Percentiles rank a stretch among this genome's conserved stretches.
Evolutionary conservation across 2,329 filamentous ascomycete genomes (phyloP).

Genomic region (Pestalotiopsis sp.): DNA sequence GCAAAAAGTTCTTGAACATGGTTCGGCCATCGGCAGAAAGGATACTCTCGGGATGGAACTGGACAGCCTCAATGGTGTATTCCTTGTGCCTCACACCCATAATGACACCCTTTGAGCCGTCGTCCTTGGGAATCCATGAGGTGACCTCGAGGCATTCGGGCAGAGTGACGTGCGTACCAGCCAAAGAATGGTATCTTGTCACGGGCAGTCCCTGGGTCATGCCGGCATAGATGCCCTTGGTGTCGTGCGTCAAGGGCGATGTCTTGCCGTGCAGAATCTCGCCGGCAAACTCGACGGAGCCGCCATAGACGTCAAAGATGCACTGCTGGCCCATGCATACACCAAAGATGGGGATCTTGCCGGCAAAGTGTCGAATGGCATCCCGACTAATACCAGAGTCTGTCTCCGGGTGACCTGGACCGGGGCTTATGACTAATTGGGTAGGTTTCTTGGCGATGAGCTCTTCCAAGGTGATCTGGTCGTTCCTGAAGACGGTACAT

Average conservation of each 20-base stretch:
- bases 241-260: constrained; percentile 84
- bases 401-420: constrained; percentile 86
- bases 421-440: constrained; percentile 91
- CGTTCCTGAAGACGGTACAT: constrained; percentile 89
- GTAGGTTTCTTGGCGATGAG: constrained; percentile 83
- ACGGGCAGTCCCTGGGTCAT: constrained; percentile 80
- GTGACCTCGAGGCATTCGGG: constrained; percentile 85
- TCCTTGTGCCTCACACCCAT: constrained; percentile 97
- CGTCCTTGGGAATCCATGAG: constrained; percentile 80
- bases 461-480: constrained; percentile 84
- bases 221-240: constrained; percentile 86
- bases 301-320: constrained; percentile 92
- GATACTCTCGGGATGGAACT: constrained; percentile 98
- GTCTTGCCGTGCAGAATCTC: constrained; percentile 98
- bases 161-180: constrained; percentile 84
- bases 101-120: constrained; percentile 81
- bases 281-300: constrained; percentile 86
- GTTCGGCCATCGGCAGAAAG: constrained; percentile 82
- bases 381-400: constrained; percentile 94
- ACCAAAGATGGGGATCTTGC: constrained; percentile 94
- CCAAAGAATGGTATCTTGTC: constrained; percentile 94
- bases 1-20: constrained; percentile 92
- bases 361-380: constrained; percentile 86
- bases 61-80: constrained; percentile 88
- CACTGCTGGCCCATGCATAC: constrained; percentile 99